Evolutionary conservation across 768 basidiomycete genomes (phyloP).

Genomic region (Ramaria rubella): DNA sequence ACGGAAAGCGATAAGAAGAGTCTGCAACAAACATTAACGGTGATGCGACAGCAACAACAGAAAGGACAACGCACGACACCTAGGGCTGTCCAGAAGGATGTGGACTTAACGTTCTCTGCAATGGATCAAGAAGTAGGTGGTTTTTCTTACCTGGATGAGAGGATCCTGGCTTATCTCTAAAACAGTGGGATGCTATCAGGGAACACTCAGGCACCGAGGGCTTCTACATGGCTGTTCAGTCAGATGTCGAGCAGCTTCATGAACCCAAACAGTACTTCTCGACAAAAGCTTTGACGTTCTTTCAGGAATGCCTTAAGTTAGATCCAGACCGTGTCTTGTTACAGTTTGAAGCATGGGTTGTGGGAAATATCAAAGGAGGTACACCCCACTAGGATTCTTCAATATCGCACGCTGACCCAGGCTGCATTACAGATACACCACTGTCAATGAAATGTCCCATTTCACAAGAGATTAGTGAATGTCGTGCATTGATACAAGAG

Average conservation of each 20-base stretch:
- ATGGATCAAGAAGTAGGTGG: neutral
- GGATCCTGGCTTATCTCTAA: neutral
- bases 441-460: neutral
- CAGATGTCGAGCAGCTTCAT: neutral
- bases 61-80: neutral
- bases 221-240: neutral
- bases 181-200: neutral
- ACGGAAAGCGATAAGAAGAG: neutral
- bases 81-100: neutral
- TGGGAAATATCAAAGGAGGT: neutral
- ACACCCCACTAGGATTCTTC: neutral
- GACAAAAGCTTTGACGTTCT: neutral
- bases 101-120: neutral
- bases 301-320: neutral
- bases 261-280: neutral
- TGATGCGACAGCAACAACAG: neutral
- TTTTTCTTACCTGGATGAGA: neutral
- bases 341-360: neutral
- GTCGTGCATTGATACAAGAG: neutral
- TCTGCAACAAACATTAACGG: neutral
- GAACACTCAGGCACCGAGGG: neutral
- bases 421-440: no score
- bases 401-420: neutral
- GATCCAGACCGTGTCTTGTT: neutral
- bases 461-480: neutral